These are phyloP conservation scores for Glaciozyma antarctica DNA, from an alignment of 768 basidiomycete species.

Conservation along the genomic window DNA sequence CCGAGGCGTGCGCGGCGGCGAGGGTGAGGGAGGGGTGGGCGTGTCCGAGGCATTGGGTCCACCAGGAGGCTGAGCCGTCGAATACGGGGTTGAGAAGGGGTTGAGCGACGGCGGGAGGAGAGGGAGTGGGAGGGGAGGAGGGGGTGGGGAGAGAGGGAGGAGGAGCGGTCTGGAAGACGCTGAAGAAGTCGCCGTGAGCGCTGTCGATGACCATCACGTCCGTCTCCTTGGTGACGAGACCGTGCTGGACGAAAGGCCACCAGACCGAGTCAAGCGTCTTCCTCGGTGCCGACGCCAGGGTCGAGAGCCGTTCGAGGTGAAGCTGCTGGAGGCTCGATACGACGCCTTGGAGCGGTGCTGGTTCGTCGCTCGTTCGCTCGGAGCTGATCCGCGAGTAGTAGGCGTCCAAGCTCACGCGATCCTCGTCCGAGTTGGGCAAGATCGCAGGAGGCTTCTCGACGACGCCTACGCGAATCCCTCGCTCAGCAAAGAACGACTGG, in stretches of 20 bases:
- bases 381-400: conserved; percentile 53
- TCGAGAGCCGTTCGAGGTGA: conserved; percentile 58
- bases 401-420: conserved; percentile 51
- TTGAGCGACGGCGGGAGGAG: background rate
- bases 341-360: conserved; percentile 41
- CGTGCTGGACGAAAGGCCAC: conserved; percentile 98
- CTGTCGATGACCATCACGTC: conserved; percentile 88
- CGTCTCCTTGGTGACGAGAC: conserved; percentile 53
- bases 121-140: conserved; percentile 1
- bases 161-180: conserved; percentile 48
- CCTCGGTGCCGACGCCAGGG: conserved; percentile 66
- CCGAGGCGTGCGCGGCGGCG: conserved; percentile 79
- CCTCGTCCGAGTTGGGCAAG: conserved; percentile 37
- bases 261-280: conserved; percentile 71
- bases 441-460: conserved; percentile 38
- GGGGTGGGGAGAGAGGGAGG: conserved; percentile 3
- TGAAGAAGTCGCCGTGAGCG: conserved; percentile 77
- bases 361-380: conserved; percentile 17
- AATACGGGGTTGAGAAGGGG: conserved; percentile 49
- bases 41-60: conserved; percentile 90
- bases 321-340: conserved; percentile 55
- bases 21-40: conserved; percentile 63
- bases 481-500: conserved; percentile 63
- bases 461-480: conserved; percentile 41
- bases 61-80: conserved; percentile 95